Evolutionary conservation across 768 basidiomycete species (phyloP).

Genomic region (Tremella mesenterica): DNA sequence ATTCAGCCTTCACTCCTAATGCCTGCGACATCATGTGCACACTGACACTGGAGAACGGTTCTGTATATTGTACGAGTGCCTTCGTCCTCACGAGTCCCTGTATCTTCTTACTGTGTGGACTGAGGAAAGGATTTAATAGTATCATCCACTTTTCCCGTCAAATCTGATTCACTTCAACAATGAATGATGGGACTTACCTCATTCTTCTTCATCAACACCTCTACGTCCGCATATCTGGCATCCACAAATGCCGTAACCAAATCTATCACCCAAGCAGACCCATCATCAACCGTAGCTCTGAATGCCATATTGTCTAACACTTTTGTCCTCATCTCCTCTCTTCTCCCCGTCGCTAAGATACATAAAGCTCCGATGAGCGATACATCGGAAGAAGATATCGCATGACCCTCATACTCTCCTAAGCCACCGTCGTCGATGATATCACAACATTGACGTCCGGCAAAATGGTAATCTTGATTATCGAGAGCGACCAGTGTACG

Average conservation of each 20-base stretch:
- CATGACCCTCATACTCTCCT: constrained; percentile 71
- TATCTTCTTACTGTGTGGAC: constrained; percentile 58
- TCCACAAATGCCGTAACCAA: constrained; percentile 75
- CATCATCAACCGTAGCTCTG: constrained; percentile 60
- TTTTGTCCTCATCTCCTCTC: constrained; percentile 59
- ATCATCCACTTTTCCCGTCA: constrained; percentile 57
- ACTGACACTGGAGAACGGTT: constrained; percentile 76
- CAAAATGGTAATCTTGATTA: constrained; percentile 66
- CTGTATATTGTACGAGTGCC: constrained; percentile 78
- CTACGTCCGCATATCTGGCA: constrained; percentile 74
- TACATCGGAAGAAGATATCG: constrained; percentile 68
- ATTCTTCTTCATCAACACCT: constrained; percentile 63
- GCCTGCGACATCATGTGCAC: constrained; percentile 75
- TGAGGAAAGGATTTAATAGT: constrained; percentile 65
- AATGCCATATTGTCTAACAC: constrained; percentile 62
- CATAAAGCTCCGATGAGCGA: constrained; percentile 79
- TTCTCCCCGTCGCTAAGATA: constrained; percentile 66
- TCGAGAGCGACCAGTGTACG: constrained; percentile 67
- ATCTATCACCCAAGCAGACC: constrained; percentile 78
- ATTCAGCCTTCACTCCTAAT: constrained; percentile 69
- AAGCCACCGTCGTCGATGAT: constrained; percentile 52
- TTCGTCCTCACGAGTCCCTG: constrained; percentile 63
- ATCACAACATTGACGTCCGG: constrained; percentile 63
- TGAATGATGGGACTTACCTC: constrained; percentile 50
- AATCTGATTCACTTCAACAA: neutral